Base-by-base conservation (phyloP, 805 yeast genomes). In the Wickerhamomyces bovis region DNA sequence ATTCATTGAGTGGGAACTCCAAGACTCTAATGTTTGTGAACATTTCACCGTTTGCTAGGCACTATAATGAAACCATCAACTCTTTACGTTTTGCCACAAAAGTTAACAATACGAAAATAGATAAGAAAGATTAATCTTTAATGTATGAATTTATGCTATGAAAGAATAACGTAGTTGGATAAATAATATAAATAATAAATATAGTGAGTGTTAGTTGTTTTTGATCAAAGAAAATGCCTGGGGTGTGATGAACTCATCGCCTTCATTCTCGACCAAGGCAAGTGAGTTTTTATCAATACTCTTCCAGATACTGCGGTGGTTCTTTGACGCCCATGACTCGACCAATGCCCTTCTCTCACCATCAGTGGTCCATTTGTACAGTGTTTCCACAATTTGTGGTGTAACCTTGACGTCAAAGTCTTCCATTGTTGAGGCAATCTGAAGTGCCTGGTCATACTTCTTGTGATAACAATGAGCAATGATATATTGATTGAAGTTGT, bases 21-120 rank as follows among this genome's bases (percentile, higher is more conserved):
- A 94, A 92, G 64, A 89, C 97, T 0, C 70, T 92, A 49, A 89
- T 92, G 96, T 85, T 92, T 72, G 97, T 89, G 15, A 90, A 89
- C 56, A 73, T 90, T 1, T 85, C 96, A 1, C 89, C 96, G 3
- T 67, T 76, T 43, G 62, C 61, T 11, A 65, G 65, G 15, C 85
- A 87, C 61, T 70, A 81, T 38, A 77, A 73, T 53, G 99, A 94
- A 61, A 85, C 96, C 1, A 55, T 90, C 28, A 89, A 87, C 58
- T 87, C 96, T 0, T 70, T 94, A 42, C 70, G 97, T 44, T 92
- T 92, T 72, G 98, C 98, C 0, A 78, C 88, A 5, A 89, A 85
- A 53, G 94, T 85, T 3, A 83, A 84, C 55, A 68, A 68, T 31
- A 83, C 90, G 5, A 67, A 66, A 54, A 52, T 67, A 52, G 42